Evolutionary conservation across 257 asterid genomes (phyloP), one percentile per base, ranked within the genome.

Genomic region (Linderniella brevidens): DNA sequence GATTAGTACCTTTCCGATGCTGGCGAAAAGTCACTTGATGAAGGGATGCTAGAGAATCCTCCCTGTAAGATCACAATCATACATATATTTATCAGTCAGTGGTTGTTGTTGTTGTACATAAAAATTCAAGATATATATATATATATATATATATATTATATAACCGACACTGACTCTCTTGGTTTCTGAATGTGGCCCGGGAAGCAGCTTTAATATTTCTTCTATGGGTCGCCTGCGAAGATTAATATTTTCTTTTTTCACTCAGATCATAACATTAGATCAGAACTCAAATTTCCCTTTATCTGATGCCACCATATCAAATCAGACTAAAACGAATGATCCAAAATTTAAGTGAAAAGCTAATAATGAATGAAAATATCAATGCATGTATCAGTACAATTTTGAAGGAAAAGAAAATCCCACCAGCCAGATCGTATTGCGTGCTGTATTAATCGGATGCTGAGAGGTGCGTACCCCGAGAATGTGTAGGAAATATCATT

Each of bases 391-490:
- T n/a, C n/a, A n/a, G n/a, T n/a, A n/a, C n/a, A n/a, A n/a, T n/a
- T 46, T 52, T 42, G 17, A 63, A 48, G 20, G 56, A 36, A 46
- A 42, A 54, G 50, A 52, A 44, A 60, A 62, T 41, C 88, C 80
- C 68, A 90, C 98, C 96, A 90, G 52, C 96, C 96, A 35, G 94
- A 84, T 69, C 93, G 72, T 50, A 90, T 78, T 13, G 96, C 96
- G 37, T 84, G 94, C 66, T 90, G 94, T 60, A 90, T 74, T 36
- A 90, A 87, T 56, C 96, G 94, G 63, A 90, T 65, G 62, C 98
- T 85, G 68, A 90, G 94, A 56, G 98, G 98, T 35, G 98, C 96
- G 38, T 85, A 90, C 66, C 96, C 98, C 58, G 96, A 85, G 77
- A 90, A 90, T 61, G 79, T 94, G 48, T 85, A 85, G 51, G 94